Evolutionary conservation across 2,329 filamentous ascomycete species (phyloP).

Genomic region (Neofusicoccum umdonicola): DNA sequence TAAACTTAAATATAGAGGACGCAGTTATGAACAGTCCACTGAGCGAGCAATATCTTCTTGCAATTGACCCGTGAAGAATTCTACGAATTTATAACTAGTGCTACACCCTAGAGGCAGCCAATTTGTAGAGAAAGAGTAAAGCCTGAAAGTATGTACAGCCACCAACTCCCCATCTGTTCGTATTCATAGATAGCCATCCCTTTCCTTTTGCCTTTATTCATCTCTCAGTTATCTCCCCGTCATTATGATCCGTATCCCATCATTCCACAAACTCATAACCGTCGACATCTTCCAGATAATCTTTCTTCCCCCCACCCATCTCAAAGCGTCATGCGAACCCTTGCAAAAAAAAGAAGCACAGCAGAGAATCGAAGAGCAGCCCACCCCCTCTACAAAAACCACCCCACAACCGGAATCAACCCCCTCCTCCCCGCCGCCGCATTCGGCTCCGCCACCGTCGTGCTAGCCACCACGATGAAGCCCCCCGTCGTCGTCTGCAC

Average conservation of each 20-base stretch:
- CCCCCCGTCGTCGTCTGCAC: not conserved
- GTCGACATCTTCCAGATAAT: not conserved
- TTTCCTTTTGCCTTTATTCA: not conserved
- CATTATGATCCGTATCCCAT: conserved; percentile 1
- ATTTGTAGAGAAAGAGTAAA: not conserved
- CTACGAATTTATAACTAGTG: not conserved
- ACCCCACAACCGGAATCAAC: conserved; percentile 8
- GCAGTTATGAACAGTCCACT: not conserved
- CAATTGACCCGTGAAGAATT: not conserved
- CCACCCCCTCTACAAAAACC: not conserved
- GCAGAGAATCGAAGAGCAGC: not conserved
- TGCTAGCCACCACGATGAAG: conserved; percentile 17
- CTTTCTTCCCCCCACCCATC: too few species aligned
- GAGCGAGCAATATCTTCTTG: not conserved
- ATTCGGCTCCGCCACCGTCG: conserved; percentile 18
- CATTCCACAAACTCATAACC: not conserved
- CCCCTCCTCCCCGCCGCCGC: conserved; percentile 5
- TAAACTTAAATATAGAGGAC: not conserved
- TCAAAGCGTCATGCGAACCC: too few species aligned
- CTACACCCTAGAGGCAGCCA: conserved; percentile 5
- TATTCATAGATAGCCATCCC: not conserved
- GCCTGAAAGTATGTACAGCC: conserved; percentile 3
- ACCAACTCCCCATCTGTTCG: not conserved
- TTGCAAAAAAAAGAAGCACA: not conserved
- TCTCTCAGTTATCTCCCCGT: not conserved